Base-by-base conservation (phyloP, 2,329 filamentous ascomycete species). In the Phoma sp. region DNA sequence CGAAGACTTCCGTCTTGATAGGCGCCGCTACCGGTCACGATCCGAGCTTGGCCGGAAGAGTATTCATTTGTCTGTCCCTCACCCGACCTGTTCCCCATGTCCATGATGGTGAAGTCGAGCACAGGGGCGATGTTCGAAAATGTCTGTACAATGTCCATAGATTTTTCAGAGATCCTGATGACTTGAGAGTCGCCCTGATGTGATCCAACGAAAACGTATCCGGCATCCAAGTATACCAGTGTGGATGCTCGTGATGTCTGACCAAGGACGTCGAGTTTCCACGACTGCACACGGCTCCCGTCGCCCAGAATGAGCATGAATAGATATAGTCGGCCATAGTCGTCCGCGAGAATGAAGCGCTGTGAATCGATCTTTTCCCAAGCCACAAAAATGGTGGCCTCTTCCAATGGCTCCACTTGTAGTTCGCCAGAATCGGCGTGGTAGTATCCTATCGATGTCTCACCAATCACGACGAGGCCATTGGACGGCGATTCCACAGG, bases 71-170 rank as follows among this genome's bases (percentile, higher is more conserved):
- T 89, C 14, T 91, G 87, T 7, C 82, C 86, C 59, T 95, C 89
- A 22, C 88, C 88, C 55, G 90, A 88, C 51, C 91, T 83, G 64
- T 91, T 93, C 0, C 93, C 93, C 82, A 98, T 89, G 68, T 98
- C 95, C 91, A 98, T 96, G 13, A 99, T 86, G 1, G 90, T 88
- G 65, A 99, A 97, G 71, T 99, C 95, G 35, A 98, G 78, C 37
- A 99, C 90, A 0, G 95, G 95, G 0, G 90, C 92, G 64, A 98
- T 91, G 68, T 96, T 99, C 3, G 85, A 79, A 51, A 96, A 81
- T 0, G 86, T 89, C 69, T 96, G 91, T 8, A 95, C 73, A 4
- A 93, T 75, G 42, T 87, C 80, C 55, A 93, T 79, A 0, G 81
- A 82, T 29, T 88, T 80, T 47, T 83, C 81, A 39, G 78, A 74